A percentile compares a stretch with the other conserved stretches of the same genome.
These are phyloP conservation scores for Ballota nigra DNA, from an alignment of 257 asterid species.

Conservation along the genomic window DNA sequence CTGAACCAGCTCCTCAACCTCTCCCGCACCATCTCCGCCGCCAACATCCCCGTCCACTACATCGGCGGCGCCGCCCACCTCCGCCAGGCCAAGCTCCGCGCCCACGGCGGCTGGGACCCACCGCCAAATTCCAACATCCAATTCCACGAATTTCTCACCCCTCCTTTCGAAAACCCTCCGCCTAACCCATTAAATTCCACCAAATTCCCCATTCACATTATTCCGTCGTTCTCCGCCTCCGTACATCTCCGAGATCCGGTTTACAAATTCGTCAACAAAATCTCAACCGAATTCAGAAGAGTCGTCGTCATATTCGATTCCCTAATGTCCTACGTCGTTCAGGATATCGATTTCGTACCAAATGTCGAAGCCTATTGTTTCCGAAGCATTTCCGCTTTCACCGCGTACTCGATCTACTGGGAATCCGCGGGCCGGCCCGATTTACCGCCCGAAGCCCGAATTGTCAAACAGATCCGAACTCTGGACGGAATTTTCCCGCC, in stretches of 20 bases:
- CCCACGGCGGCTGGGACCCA: slow-evolving; percentile 27
- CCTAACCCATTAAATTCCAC: slow-evolving; percentile 40
- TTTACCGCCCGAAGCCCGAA: not conserved
- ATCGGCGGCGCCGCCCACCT: slow-evolving; percentile 39
- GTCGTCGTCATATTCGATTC: slow-evolving; percentile 48
- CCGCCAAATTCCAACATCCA: not conserved
- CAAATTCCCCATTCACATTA: slow-evolving; percentile 49
- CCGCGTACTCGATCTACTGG: slow-evolving; percentile 19
- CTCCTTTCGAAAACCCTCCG: slow-evolving; percentile 26
- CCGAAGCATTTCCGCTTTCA: slow-evolving; percentile 40
- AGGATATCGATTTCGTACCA: slow-evolving; percentile 35
- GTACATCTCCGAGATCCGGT: slow-evolving; percentile 39
- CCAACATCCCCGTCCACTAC: slow-evolving; percentile 29
- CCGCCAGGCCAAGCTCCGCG: slow-evolving; percentile 41
- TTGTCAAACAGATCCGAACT: slow-evolving; percentile 12
- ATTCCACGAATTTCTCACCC: slow-evolving; percentile 32
- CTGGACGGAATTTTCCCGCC: slow-evolving; percentile 17
- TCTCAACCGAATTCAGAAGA: slow-evolving; percentile 19
- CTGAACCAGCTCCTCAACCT: slow-evolving; percentile 48
- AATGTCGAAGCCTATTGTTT: slow-evolving; percentile 53
- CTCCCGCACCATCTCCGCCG: slow-evolving; percentile 35
- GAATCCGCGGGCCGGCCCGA: slow-evolving; percentile 31
- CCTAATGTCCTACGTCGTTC: slow-evolving; percentile 42
- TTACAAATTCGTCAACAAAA: not conserved
- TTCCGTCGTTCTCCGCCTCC: slow-evolving; percentile 36